Evolutionary conservation across 2,329 filamentous ascomycete genomes (phyloP), one percentile per base, ranked within the genome.

Genomic region (Diaporthe aspalathi): DNA sequence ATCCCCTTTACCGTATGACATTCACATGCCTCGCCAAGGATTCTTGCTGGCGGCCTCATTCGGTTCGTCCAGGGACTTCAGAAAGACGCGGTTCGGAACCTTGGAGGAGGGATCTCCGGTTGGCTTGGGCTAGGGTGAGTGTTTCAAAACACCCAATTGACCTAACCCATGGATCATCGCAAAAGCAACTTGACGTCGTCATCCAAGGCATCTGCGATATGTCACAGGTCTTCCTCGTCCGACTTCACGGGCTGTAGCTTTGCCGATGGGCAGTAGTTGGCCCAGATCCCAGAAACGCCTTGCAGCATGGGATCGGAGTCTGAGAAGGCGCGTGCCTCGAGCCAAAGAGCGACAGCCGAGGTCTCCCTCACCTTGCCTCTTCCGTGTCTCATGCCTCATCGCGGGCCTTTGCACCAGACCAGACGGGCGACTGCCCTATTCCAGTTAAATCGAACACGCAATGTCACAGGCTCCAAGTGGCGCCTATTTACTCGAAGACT

Each of bases 21-120:
- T 49, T 50, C 60, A 65, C 60, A 65, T 65, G 60, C 14, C 60
- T 38, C 17, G n/a, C n/a, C 60, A 65, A 38, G 43, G 60, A 14
- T 38, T 24, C 5, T 5, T 38, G 20, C 5, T 8, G 60, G 60
- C 60, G 45, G 60, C 60, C 45, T 65, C 60, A 65, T 47, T 38
- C 14, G 40, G 43, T 35, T 14, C 20, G 29, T 32, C 43, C 12
- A 65, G 40, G 16, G 17, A 47, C 20, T 47, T 5, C 32, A 7
- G 27, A 29, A 49, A 11, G 32, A 5, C 16, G 6, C 22, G 45
- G 45, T 35, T 60, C n/a, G 27, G 22, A 32, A 45, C 22, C 14
- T 50, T 49, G 29, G n/a, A 38, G 45, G 7, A 11, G 50, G 60
- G 22, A 2, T 56, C 12, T 11, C 35, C 2, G 11, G 24, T 3